phyloP scores from a whole-genome alignment of 108 stramenopile genomes.

The Pseudonitzschia pungens region DNA sequence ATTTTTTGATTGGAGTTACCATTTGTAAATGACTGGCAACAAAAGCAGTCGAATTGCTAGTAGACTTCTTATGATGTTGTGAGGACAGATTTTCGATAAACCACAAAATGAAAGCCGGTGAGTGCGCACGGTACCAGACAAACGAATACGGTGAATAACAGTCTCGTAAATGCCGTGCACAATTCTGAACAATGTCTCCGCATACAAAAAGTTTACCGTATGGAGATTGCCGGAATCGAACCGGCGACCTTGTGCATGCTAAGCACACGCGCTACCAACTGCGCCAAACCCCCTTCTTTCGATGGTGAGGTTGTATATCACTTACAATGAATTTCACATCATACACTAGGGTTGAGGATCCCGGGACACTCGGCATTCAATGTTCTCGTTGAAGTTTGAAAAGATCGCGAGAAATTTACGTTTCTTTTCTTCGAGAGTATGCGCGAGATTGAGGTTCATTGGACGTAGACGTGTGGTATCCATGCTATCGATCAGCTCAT shows the following conservation, averaged over 20 bases:
- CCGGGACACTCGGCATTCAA: background rate
- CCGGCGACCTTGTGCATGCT: constrained; percentile 91
- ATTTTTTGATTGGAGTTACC: too few species aligned
- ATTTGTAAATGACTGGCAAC: too few species aligned
- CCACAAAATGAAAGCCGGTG: too few species aligned
- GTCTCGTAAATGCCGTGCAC: too few species aligned
- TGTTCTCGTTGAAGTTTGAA: constrained; percentile 16
- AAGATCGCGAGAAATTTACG: constrained; percentile 2
- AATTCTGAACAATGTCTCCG: too few species aligned
- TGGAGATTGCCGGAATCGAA: constrained; percentile 80
- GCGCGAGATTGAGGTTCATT: background rate
- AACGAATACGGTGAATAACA: too few species aligned
- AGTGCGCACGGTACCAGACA: too few species aligned
- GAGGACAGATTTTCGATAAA: too few species aligned
- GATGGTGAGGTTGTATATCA: background rate
- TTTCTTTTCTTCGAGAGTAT: background rate
- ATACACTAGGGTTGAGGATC: background rate
- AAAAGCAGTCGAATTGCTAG: too few species aligned
- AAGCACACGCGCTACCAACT: constrained; percentile 94
- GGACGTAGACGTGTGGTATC: background rate
- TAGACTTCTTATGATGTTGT: too few species aligned
- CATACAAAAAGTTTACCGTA: too few species aligned
- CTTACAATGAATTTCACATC: background rate
- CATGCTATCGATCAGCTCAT: background rate
- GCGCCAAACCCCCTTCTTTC: constrained; percentile 73